These are phyloP conservation scores for Cladosporium sp. DNA, from an alignment of 2,329 filamentous ascomycete species.

Conservation along the genomic window DNA sequence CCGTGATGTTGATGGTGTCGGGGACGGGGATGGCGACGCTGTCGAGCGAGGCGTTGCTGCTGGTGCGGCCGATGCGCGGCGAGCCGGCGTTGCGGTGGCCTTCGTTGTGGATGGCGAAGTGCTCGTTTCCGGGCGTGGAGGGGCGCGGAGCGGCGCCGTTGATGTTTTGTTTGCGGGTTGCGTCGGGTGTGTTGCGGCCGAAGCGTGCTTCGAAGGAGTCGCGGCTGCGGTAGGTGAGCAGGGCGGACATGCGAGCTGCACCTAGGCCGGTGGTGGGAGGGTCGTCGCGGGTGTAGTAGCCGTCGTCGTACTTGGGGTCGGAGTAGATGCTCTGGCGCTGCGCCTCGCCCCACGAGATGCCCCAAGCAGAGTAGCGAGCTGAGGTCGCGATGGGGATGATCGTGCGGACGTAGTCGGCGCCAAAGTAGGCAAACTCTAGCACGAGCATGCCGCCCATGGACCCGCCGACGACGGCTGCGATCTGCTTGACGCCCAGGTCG, in stretches of 20 bases:
- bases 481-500: constrained; percentile 74
- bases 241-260: constrained; percentile 92
- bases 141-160: constrained; percentile 62
- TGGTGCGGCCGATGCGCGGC: constrained; percentile 46
- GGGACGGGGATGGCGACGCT: constrained; percentile 30
- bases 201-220: constrained; percentile 97
- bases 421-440: constrained; percentile 90
- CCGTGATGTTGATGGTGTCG: constrained; percentile 36
- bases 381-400: constrained; percentile 85
- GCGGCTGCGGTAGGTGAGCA: constrained; percentile 92
- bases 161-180: constrained; percentile 80
- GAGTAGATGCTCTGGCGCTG: constrained; percentile 94
- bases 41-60: constrained; percentile 30
- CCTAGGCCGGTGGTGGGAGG: constrained; percentile 85
- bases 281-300: constrained; percentile 87
- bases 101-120: constrained; percentile 57
- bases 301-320: constrained; percentile 97
- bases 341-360: constrained; percentile 87
- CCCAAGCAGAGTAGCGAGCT: constrained; percentile 82
- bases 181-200: constrained; percentile 87
- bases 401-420: constrained; percentile 77
- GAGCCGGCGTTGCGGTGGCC: constrained; percentile 52
- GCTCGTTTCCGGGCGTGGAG: constrained; percentile 44
- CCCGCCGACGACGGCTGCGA: constrained; percentile 78
- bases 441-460: constrained; percentile 90